A percentile compares a stretch with the other conserved stretches of the same genome.
These are phyloP conservation scores for Sordariomycetes sp. DNA, from an alignment of 2,329 filamentous ascomycete genomes.

Conservation along the genomic window DNA sequence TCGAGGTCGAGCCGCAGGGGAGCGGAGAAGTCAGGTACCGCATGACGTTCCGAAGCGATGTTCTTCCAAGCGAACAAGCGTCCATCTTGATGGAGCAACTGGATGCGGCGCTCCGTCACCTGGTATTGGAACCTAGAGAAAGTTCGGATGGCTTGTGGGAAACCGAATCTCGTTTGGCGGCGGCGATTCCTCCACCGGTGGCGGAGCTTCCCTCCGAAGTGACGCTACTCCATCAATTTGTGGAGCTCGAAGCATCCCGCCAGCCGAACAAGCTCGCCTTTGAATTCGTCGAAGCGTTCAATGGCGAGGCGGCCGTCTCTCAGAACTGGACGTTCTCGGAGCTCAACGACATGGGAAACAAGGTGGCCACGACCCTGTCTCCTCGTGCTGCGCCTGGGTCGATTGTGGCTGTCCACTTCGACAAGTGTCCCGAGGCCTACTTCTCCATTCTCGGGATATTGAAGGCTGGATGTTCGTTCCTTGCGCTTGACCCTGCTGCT, in stretches of 20 bases:
- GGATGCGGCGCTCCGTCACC: slow-evolving; percentile 48
- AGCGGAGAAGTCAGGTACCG: slow-evolving; percentile 41
- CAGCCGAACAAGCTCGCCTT: slow-evolving; percentile 53
- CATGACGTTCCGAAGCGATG: slow-evolving; percentile 49
- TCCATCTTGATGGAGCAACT: slow-evolving; percentile 56
- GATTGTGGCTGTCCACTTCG: slow-evolving; percentile 66
- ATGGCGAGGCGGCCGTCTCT: slow-evolving; percentile 10
- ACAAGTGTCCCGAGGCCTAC: slow-evolving; percentile 75
- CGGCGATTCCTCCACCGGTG: slow-evolving; percentile 50
- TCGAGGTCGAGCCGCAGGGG: slow-evolving; percentile 55
- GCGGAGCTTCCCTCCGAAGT: slow-evolving; percentile 42
- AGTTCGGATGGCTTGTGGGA: slow-evolving; percentile 22
- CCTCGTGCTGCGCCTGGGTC: slow-evolving; percentile 35
- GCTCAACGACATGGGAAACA: slow-evolving; percentile 58
- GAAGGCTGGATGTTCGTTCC: slow-evolving; percentile 69
- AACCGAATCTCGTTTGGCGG: slow-evolving; percentile 33
- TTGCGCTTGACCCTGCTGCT: slow-evolving; percentile 66
- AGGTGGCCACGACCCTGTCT: slow-evolving; percentile 52
- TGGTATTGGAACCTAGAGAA: slow-evolving; percentile 34
- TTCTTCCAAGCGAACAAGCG: slow-evolving; percentile 59
- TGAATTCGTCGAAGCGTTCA: slow-evolving; percentile 55
- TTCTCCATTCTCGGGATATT: slow-evolving; percentile 71
- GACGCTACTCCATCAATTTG: slow-evolving; percentile 60
- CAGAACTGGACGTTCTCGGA: slow-evolving; percentile 60
- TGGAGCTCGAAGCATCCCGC: slow-evolving; percentile 46